Base-by-base conservation (phyloP, 352 stramenopile genomes). In the Globisporangium nagaii region DNA sequence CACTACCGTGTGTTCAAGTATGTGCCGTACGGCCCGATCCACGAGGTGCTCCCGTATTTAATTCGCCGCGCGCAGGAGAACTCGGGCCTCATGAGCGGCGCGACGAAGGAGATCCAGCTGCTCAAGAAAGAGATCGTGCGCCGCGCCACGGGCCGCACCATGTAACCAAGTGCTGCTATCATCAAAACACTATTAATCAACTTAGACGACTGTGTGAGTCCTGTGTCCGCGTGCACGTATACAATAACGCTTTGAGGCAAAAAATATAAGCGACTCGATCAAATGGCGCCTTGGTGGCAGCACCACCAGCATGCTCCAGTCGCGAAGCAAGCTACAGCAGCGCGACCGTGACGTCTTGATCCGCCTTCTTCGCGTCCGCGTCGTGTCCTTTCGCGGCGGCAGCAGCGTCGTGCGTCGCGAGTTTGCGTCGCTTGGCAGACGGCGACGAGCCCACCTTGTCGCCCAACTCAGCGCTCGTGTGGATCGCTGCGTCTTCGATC, bases 1-100 rank as follows among this genome's bases (percentile, higher is more conserved):
- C 80, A 81, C 17, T 99, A 97, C 70, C 90, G 90, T 65, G 93
- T 93, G 35, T 98, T 96, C 79, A 98, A 99, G 78, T 99, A 99
- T 65, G 75, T 99, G 32, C 97, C 96, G 25, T 99, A 99, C 70
- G 97, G 97, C 11, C 73, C 95, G 34, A 96, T 99, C 10, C 65
- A 94, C 32, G 88, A 99, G 65, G 95, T 98, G 28, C 83, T 99
- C 60, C 96, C 97, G 22, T 99, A 99, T 70, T 74, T 99, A 4
- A 86, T 99, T 47, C 90, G 97, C 24, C 88, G 97, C 46, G 96
- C 96, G 4, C 87, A 98, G 62, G 97, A 99, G 64, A 99, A 99
- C 76, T 91, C 79, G 64, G 88, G 79, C 4, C 63, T 97, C 42
- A 89, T 98, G 72, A 91, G 77, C 49, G 90, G 81, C 19, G 79